Percentiles rank a stretch among this genome's conserved stretches.
phyloP scores from a whole-genome alignment of 257 asterid species.

The Petrea volubilis region DNA sequence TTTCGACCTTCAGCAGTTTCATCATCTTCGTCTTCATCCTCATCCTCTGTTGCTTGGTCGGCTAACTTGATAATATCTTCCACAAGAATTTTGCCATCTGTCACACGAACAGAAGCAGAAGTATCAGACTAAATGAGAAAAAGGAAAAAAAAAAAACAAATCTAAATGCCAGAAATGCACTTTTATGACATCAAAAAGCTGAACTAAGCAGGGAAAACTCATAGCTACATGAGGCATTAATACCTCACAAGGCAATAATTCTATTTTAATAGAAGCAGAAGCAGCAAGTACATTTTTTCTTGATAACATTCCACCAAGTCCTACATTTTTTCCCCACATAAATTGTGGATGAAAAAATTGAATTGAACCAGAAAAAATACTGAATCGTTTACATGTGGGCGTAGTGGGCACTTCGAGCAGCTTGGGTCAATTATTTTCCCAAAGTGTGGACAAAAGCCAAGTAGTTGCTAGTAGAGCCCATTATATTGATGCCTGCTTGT shows the following conservation, averaged over 20 bases:
- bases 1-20: slow-evolving; percentile 53
- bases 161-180: neutral
- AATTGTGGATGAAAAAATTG: no score
- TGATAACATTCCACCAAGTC: neutral
- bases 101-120: slow-evolving; percentile 23
- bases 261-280: neutral
- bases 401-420: no score
- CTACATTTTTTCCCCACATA: neutral
- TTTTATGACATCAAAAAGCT: neutral
- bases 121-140: neutral
- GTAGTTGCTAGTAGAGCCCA: no score
- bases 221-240: neutral
- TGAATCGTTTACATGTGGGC: no score
- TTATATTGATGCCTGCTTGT: no score
- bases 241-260: neutral
- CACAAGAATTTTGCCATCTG: slow-evolving; percentile 94
- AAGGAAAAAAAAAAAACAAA: no score
- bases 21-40: no score
- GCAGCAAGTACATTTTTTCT: neutral
- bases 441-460: no score
- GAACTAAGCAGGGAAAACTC: neutral
- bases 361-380: no score
- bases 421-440: no score
- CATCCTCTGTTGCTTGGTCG: slow-evolving; percentile 57
- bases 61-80: slow-evolving; percentile 85